Conservation (phyloP, 306 rosid species). For the Vachellia pachyceras region DNA sequence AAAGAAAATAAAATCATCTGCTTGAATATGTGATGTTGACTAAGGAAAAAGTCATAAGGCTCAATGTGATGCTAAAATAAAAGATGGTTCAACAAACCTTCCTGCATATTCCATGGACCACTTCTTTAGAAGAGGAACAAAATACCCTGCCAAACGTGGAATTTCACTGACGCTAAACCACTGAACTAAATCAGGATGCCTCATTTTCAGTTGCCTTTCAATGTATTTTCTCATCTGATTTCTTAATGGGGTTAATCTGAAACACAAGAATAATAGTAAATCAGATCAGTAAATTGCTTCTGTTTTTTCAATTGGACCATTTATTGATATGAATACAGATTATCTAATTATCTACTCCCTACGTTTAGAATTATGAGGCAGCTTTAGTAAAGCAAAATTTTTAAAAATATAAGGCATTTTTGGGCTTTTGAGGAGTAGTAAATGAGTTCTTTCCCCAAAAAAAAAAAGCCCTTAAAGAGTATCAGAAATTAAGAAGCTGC, state of each 20-base stretch:
- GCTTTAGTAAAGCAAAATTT: not conserved
- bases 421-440: not conserved
- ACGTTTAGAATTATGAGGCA: not conserved
- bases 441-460: no score
- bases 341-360: not conserved
- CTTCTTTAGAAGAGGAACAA: slow-evolving; percentile 65
- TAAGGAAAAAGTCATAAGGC: slow-evolving; percentile 9
- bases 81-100: slow-evolving; percentile 61
- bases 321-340: not conserved
- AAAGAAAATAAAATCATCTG: slow-evolving; percentile 18
- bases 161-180: slow-evolving; percentile 66
- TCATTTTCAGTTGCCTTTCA: slow-evolving; percentile 50
- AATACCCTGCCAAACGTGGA: slow-evolving; percentile 55
- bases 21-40: slow-evolving; percentile 21
- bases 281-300: slow-evolving; percentile 29
- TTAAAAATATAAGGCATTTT: not conserved
- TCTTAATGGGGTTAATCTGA: slow-evolving; percentile 62
- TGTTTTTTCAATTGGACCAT: slow-evolving; percentile 15
- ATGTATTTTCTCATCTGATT: slow-evolving; percentile 49
- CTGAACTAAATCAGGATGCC: slow-evolving; percentile 55
- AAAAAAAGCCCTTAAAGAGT: not conserved
- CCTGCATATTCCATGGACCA: slow-evolving; percentile 83
- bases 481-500: not conserved
- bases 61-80: slow-evolving; percentile 31
- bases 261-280: slow-evolving; percentile 39